Evolutionary conservation across 164 flowering plant species (phyloP), one percentile per base, ranked within the genome.

Genomic region (Paratinospora sagittata): DNA sequence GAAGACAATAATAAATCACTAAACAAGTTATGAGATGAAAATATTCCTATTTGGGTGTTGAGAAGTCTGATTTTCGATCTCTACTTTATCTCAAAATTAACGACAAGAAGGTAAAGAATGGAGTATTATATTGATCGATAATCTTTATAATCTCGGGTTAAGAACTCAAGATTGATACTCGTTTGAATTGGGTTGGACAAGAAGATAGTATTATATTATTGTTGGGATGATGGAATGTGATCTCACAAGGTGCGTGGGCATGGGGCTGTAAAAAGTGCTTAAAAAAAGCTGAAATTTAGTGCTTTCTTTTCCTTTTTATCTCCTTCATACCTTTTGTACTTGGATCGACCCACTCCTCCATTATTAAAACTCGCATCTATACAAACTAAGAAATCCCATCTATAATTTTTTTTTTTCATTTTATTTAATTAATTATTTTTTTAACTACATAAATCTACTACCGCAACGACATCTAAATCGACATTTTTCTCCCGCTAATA

Each of bases 31-130:
- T 10, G 47, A 10, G 47, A 12, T 41, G 45, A 41, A 43, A 43
- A 30, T 30, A 30, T 43, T 6, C 47, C 58, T 52, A 6, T 17
- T 52, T 52, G 21, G 60, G 8, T 52, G 21, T 52, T n/a, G n/a
- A 52, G 60, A n/a, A 16, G 60, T 17, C 21, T 7, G 61, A 17
- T 55, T 55, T 17, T 55, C 26, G 1, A 55, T 55, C 24, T 23
- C 8, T 55, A 55, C 26, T 55, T 55, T 55, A 55, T 19, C 4
- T n/a, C n/a, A n/a, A n/a, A n/a, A n/a, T n/a, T n/a, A n/a, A n/a
- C 1, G 45, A 41, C 45, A 60, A 34, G 21, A 67, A 68, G 60
- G 70, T 34, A 66, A 70, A 49, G 14, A 26, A 61, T 5, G 64
- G 30, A 61, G 17, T 24, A 9, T 61, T 27, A 24, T 61, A 61